Evolutionary conservation across 208 protist species (phyloP), one percentile per base, ranked within the genome.

Genomic region (Leishmania guyanensis): DNA sequence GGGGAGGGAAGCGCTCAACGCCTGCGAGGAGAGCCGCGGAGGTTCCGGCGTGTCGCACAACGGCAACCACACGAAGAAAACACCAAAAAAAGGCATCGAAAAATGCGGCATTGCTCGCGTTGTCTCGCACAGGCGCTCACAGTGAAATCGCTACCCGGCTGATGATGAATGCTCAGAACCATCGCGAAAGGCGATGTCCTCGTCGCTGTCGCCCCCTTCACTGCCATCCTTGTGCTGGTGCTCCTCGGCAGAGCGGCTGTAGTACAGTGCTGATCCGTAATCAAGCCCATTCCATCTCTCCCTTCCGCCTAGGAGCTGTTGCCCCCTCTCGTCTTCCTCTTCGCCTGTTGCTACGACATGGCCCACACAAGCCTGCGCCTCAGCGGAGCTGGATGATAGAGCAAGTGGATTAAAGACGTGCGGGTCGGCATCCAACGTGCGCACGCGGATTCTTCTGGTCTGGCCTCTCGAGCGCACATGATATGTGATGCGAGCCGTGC

Each of bases 211-310:
- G 46, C 43, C 9, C 68, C 9, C 16, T 46, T 12, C n/a, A n/a
- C 71, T 54, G 20, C 50, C 53, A 65, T 51, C 68, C 6, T 56
- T 29, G 33, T 62, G 46, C 36, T 75, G 36, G 0, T 5, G 3
- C 22, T 22, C 50, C 0, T 66, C 48, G 36, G 48, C 33, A 39
- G 77, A 14, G 39, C 46, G n/a, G 17, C 77, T 80, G 66, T 75
- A 80, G 68, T 80, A 80, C 77, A 73, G n/a, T 5, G 77, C 77
- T 14, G 66, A 65, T 22, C 77, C 77, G 54, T 80, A 80, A 29
- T 80, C 36, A 3, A 70, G 29, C 43, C 10, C 12, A n/a, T n/a
- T 60, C 2, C 39, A 75, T 29, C 16, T 14, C 65, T 72, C 29
- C 46, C 36, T 29, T 54, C n/a, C 33, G 17, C 17, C 76, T 12